Percentiles rank a stretch among this genome's conserved stretches.
Evolutionary conservation across 352 stramenopile species (phyloP).

Genomic region (Elongisporangium undulatum): DNA sequence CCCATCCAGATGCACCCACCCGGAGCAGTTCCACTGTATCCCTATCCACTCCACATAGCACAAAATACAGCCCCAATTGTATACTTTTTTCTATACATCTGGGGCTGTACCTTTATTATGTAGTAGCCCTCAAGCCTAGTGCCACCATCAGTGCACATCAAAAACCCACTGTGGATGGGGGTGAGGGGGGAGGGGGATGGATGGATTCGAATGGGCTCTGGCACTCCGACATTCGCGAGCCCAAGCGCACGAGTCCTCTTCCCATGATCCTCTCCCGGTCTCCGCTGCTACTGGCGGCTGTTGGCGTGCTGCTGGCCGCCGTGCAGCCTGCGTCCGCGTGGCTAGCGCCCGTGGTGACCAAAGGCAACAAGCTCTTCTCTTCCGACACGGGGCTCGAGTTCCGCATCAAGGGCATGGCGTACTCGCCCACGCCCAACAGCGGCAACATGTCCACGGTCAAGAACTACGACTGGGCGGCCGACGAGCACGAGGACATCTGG

Average conservation of each 20-base stretch:
- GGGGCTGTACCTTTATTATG: not conserved
- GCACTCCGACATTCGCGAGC: not conserved
- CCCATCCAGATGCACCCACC: not conserved
- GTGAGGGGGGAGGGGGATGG: too few relatives aligned
- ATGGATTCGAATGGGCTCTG: not conserved
- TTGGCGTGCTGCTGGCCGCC: not conserved
- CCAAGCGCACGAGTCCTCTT: not conserved
- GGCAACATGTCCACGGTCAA: conserved; percentile 16
- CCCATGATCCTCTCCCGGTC: not conserved
- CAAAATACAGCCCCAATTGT: not conserved
- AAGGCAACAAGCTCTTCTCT: conserved; percentile 67
- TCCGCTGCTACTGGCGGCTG: not conserved
- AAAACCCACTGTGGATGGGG: not conserved
- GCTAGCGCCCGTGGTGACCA: conserved; percentile 16
- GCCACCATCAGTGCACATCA: not conserved
- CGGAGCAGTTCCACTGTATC: too few relatives aligned
- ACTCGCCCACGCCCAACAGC: conserved; percentile 27
- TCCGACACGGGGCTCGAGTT: conserved; percentile 35
- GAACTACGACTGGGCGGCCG: conserved; percentile 27
- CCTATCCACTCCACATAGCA: too few relatives aligned
- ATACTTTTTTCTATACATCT: not conserved
- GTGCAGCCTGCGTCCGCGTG: conserved; percentile 6
- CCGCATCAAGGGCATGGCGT: conserved; percentile 30
- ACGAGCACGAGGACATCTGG: conserved; percentile 28
- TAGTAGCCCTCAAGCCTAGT: not conserved